Base-by-base conservation (phyloP, 768 basidiomycete genomes). In the Crassisporium funariophilum region DNA sequence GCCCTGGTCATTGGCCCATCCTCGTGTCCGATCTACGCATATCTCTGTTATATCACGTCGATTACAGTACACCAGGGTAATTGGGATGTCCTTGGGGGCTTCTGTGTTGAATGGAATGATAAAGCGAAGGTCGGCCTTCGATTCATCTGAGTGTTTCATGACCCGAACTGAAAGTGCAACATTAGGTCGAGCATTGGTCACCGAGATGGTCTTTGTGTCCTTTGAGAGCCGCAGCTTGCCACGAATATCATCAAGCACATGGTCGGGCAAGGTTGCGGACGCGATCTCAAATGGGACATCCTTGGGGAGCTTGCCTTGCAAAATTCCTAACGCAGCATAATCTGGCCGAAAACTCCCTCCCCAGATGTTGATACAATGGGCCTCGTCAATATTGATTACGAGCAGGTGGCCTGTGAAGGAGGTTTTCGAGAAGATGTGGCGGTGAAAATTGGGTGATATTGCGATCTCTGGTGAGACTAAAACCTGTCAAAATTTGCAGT, bases 361-460 rank as follows among this genome's bases (percentile, higher is more conserved):
- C 61, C 62, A 61, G 5, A 58, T 22, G 20, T 34, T 61, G 4
- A 59, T 58, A 23, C 60, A 63, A 34, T 61, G 60, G 0, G 54
- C 60, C 35, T 61, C 50, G 36, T 61, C 60, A 46, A 63, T 58
- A 24, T 44, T 44, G 5, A 57, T 41, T 7, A 40, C 41, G n/a
- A 52, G 43, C 1, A 60, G 39, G n/a, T 36, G 27, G 19, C 41
- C n/a, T 6, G 35, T 42, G 29, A 62, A 57, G 2, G 21, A 36
- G 15, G n/a, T 10, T 42, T 60, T 55, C 9, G 45, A 35, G 2
- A 49, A 41, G 11, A 57, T 44, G 12, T 15, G 42, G 4, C 20
- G 6, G 17, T 38, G 50, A 33, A 56, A 60, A 17, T 51, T 46
- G 9, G 8, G 9, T 1, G 57, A 58, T 2, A 43, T 37, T 4